phyloP scores from a whole-genome alignment of 108 stramenopile species.

The Cyclotella kingstonii region DNA sequence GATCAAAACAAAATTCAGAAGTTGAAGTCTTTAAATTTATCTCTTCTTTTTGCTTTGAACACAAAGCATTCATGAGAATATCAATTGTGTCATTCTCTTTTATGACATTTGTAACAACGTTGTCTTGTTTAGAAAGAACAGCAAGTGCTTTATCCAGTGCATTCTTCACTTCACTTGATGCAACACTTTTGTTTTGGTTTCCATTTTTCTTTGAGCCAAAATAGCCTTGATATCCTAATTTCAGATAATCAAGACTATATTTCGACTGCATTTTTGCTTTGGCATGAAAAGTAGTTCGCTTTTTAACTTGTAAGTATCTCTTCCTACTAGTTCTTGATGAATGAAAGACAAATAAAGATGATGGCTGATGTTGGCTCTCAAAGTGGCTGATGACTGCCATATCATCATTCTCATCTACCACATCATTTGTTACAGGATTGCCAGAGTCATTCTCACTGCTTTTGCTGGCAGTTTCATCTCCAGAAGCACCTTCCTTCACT shows the following conservation, averaged over 20 bases:
- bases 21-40: no score
- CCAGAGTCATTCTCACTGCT: no score
- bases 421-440: no score
- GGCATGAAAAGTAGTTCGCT: constrained; percentile 5
- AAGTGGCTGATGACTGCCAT: no score
- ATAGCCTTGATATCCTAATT: neutral
- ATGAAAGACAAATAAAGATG: neutral
- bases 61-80: no score
- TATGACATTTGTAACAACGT: neutral
- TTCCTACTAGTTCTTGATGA: constrained; percentile 3
- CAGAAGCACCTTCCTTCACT: no score
- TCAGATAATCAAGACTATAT: neutral
- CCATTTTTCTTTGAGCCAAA: neutral
- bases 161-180: neutral
- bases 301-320: constrained; percentile 2
- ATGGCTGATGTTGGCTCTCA: no score
- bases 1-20: no score
- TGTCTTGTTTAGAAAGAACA: neutral
- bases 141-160: constrained; percentile 2
- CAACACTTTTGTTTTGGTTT: neutral
- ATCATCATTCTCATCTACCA: neutral
- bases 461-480: no score
- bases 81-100: neutral
- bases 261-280: neutral
- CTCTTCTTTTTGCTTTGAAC: no score